Base-by-base conservation (phyloP, 164 flowering plant species). In the Protea cynaroides region DNA sequence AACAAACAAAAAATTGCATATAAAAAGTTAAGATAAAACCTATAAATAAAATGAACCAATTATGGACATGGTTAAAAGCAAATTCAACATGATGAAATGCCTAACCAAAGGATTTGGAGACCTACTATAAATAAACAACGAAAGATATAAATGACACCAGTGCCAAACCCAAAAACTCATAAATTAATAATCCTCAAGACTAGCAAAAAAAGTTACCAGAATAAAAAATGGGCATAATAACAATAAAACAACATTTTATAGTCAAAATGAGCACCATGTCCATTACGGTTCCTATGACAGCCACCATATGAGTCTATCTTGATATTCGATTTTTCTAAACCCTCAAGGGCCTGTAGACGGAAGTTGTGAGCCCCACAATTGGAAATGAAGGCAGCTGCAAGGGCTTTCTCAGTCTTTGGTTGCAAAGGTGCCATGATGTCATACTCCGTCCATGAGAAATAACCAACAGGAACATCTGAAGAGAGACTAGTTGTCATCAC, bases 391-490 rank as follows among this genome's bases (percentile, higher is more conserved):
- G 99, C 97, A 69, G 96, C 99, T 23, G 97, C 99, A 71, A 83
- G 77, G 37, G 99, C 88, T 24, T 56, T 84, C 77, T 88, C 97
- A 47, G 89, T 85, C 79, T 94, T 94, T 53, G 92, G 94, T 63
- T 74, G 80, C 72, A 85, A 74, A 55, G 97, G 99, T 53, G 96
- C 96, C 99, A 94, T 91, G 29, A 94, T 86, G 69, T 94, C 87
- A 80, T 94, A 94, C 73, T 94, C 99, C 56, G 90, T 92, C 99
- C 99, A 94, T 25, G 99, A 94, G 71, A 94, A 94, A 68, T 94
- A 94, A 56, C 99, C 99, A 73, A 92, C 99, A 54, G 99, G 99
- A 75, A 94, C 99, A 89, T 94, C 99, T 1, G 99, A 94, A 37
- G 99, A 91, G 57, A 94, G 99, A 78, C 97, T 91, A 12, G 97